Base-by-base conservation (phyloP, 2,329 filamentous ascomycete species). In the Emericellopsis cladophorae region DNA sequence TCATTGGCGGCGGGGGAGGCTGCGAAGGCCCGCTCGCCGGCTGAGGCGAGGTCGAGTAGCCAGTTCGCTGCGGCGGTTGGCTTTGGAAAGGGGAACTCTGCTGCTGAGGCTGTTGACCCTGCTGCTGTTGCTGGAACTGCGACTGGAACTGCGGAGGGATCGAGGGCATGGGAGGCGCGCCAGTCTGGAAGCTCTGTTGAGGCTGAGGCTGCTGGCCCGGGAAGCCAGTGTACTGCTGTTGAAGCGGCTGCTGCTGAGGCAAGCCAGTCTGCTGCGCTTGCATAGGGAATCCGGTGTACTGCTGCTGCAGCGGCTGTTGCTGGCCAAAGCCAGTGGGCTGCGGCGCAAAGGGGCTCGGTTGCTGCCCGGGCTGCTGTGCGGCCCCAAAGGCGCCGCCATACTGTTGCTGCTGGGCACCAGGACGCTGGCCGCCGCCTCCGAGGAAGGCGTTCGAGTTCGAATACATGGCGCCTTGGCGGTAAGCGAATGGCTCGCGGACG, bases 401-500 rank as follows among this genome's bases (percentile, higher is more conserved):
- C 55, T 73, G 77, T 54, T 74, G 36, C 53, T 61, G 78, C 48
- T 70, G 70, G 48, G 76, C 74, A 41, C 78, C 77, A 39, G 83
- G 84, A 45, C 80, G 83, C 59, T 82, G 76, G 68, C 72, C 82
- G 60, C 73, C 76, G 65, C 80, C 83, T 62, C 87, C 87, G 54
- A 94, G 66, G 62, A 81, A 95, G 48, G 84, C 81, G 68, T 84
- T 93, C 50, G 86, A 84, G 60, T 82, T 86, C 50, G 87, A 92
- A 67, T 86, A 96, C 90, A 95, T 95, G 64, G 46, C 48, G 44
- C 37, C 22, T 12, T 12, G 23, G 18, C 16, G 15, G 14, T 15
- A 15, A 29, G 16, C 7, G 6, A 12, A 29, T 29, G 26, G 26
- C 12, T 12, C 26, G 18, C 18, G 18, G 26, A 29, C 8, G 4